phyloP scores from a whole-genome alignment of 164 flowering plant genomes.

The Vitis riparia region DNA sequence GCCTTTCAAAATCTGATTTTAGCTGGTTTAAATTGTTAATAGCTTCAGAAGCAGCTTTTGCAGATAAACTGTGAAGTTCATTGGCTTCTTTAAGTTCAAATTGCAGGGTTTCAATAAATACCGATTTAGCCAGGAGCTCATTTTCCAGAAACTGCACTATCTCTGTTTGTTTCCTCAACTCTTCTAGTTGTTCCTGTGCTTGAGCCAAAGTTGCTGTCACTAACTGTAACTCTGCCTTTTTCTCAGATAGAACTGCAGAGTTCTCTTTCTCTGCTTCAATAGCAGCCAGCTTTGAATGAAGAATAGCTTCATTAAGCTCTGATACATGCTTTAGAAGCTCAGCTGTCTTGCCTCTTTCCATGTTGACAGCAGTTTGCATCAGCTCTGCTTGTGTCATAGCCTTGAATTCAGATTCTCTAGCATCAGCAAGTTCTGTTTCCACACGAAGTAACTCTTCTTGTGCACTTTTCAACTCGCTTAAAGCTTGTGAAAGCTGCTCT shows the following conservation, averaged over 20 bases:
- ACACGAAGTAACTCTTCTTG: slow-evolving; percentile 31
- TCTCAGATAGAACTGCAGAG: slow-evolving; percentile 20
- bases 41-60: slow-evolving; percentile 34
- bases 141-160: slow-evolving; percentile 31
- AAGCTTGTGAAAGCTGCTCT: slow-evolving; percentile 30
- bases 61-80: slow-evolving; percentile 26
- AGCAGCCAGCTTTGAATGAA: slow-evolving; percentile 26
- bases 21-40: slow-evolving; percentile 17
- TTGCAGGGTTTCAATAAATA: slow-evolving; percentile 29
- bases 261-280: slow-evolving; percentile 39
- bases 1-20: slow-evolving; percentile 28
- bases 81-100: slow-evolving; percentile 33
- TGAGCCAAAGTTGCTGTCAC: slow-evolving; percentile 15
- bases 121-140: slow-evolving; percentile 31
- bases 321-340: slow-evolving; percentile 37
- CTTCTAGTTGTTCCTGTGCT: slow-evolving; percentile 30
- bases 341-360: slow-evolving; percentile 35
- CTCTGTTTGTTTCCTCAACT: slow-evolving; percentile 27
- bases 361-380: slow-evolving; percentile 26
- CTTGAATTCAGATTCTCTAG: slow-evolving; percentile 28
- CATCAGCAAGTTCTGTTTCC: slow-evolving; percentile 36
- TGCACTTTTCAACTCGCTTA: slow-evolving; percentile 29
- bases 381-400: slow-evolving; percentile 29
- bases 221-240: slow-evolving; percentile 30
- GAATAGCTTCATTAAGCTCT: slow-evolving; percentile 42